A percentile compares a stretch with the other conserved stretches of the same genome.
Conservation (phyloP, 2,329 filamentous ascomycete species). For the Fusarium kyushuense region DNA sequence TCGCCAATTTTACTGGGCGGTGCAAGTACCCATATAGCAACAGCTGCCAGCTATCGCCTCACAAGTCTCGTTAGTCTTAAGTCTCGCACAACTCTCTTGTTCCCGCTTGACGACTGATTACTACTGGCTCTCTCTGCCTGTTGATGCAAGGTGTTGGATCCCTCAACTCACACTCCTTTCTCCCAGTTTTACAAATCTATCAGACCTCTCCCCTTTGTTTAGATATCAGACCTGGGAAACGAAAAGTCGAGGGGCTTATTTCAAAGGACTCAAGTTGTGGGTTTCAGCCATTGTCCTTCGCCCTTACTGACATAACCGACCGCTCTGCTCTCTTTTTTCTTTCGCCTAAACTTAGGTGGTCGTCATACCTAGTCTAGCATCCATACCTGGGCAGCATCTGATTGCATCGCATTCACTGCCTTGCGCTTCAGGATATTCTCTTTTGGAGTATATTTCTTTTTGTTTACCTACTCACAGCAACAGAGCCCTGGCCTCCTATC, state of each 20-base stretch:
- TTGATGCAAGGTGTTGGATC: conserved; percentile 36
- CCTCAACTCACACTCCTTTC: conserved; percentile 31
- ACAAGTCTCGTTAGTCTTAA: conserved; percentile 12
- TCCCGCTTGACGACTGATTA: conserved; percentile 38
- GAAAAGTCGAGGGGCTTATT: conserved; percentile 27
- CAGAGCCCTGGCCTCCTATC: conserved; percentile 5
- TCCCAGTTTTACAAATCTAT: conserved; percentile 29
- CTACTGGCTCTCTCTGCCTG: conserved; percentile 31
- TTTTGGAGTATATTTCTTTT: conserved; percentile 36
- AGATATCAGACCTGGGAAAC: conserved; percentile 27
- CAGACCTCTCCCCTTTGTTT: conserved; percentile 33
- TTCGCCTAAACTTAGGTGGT: conserved; percentile 25
- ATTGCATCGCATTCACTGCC: conserved; percentile 32
- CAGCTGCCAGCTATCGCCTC: conserved; percentile 28
- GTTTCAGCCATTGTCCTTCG: conserved; percentile 38
- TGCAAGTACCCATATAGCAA: conserved; percentile 5
- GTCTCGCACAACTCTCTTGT: conserved; percentile 38
- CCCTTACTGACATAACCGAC: conserved; percentile 44
- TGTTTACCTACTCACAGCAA: conserved; percentile 10
- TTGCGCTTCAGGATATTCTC: conserved; percentile 17
- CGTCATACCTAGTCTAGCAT: conserved; percentile 23
- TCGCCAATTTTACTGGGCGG: rapidly evolving
- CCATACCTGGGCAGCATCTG: conserved; percentile 31
- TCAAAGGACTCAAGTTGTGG: conserved; percentile 35
- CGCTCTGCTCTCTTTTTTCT: conserved; percentile 39